Evolutionary conservation across 768 basidiomycete genomes (phyloP), one percentile per base, ranked within the genome.

Genomic region (Naganishia kalamii): DNA sequence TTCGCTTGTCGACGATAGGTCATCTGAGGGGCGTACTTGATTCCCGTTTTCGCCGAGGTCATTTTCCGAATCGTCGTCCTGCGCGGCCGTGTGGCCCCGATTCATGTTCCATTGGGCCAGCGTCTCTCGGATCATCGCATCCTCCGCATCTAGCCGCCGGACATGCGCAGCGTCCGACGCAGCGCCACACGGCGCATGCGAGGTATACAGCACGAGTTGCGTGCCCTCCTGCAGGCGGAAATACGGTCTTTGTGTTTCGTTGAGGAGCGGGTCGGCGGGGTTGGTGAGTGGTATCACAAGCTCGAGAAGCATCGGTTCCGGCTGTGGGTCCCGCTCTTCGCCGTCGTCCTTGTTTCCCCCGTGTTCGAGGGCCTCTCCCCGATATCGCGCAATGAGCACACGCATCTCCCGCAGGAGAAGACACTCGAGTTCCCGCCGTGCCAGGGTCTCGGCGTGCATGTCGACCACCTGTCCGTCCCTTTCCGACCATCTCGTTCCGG

Each of bases 391-490:
- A 25, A 57, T 23, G 12, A 57, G 17, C 54, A 40, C 62, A 4
- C 27, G 23, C 37, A 64, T 46, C 37, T 65, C 64, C 13, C 44
- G 21, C 44, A 68, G 29, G 10, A 68, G 43, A 11, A 68, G 35
- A 25, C 47, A 41, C 41, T 63, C 66, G 17, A 68, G 44, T 50
- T 68, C 66, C 19, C 62, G 25, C 1, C 66, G 35, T 15, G 66
- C 66, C 3, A 68, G 48, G 23, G 64, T 30, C 23, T 68, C 66
- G 2, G 66, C 66, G 54, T 68, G 66, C 62, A 64, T 64, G 29
- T 68, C 66, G 8, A 63, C 35, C 1, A 68, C 47, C 35, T 43
- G 30, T 19, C 44, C 21, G 23, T 63, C 54, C 11, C 62, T 41
- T 23, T 49, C 41, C 35, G 40, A n/a, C 54, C 54, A 57, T 13